Conservation (phyloP, 805 yeast genomes). For the Sugiyamaella qingdaonensis region DNA sequence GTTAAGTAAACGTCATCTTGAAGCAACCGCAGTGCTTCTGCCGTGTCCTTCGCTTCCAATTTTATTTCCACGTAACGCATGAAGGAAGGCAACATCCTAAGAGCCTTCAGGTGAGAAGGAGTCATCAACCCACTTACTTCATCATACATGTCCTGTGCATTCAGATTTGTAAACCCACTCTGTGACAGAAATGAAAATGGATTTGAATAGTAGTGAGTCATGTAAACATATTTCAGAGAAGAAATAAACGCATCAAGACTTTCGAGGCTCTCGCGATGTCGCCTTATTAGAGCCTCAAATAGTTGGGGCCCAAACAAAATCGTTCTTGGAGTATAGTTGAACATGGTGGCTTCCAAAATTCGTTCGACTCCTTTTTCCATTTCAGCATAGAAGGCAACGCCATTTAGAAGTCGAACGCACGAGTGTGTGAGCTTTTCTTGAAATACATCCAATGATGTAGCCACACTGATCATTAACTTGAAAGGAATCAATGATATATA, state of each 20-base stretch:
- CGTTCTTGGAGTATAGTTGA: constrained; percentile 10
- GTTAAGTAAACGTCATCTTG: constrained; percentile 22
- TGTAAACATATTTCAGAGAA: constrained; percentile 29
- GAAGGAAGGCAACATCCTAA: constrained; percentile 38
- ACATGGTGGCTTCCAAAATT: constrained; percentile 20
- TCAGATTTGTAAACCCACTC: background rate
- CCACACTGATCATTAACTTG: constrained; percentile 33
- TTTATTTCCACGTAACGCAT: constrained; percentile 22
- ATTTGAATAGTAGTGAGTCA: constrained; percentile 36
- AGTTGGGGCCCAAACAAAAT: constrained; percentile 25
- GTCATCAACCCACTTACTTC: constrained; percentile 7
- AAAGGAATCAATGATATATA: constrained; percentile 32
- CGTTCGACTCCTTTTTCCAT: constrained; percentile 16
- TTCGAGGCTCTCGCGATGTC: constrained; percentile 24
- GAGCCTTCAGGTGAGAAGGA: constrained; percentile 23
- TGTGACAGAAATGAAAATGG: constrained; percentile 29
- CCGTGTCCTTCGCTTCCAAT: constrained; percentile 10
- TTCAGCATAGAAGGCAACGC: constrained; percentile 27
- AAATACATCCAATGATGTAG: constrained; percentile 34
- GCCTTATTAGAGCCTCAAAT: constrained; percentile 16
- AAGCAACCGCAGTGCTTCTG: constrained; percentile 18
- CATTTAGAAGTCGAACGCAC: constrained; percentile 25
- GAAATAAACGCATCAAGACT: constrained; percentile 25
- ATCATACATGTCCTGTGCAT: background rate
- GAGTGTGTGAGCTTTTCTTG: constrained; percentile 32